Base-by-base conservation (phyloP, 352 stramenopile genomes). In the Nothophytophthora sp. region DNA sequence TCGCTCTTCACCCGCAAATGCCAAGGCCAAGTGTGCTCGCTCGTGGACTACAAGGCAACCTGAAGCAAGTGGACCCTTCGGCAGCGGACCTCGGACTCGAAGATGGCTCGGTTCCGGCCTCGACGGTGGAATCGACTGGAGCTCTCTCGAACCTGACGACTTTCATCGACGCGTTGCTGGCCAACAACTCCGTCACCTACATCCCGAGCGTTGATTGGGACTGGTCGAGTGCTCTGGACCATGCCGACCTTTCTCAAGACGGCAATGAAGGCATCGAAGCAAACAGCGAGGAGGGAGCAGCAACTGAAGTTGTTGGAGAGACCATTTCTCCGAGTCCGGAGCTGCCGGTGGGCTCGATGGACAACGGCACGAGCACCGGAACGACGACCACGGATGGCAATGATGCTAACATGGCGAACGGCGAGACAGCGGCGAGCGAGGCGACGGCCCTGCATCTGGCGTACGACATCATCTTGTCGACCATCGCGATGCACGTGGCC, bases 351-450 rank as follows among this genome's bases (percentile, higher is more conserved):
- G 48, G 24, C 30, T 39, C 34, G 10, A 22, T 23, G 22, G 32
- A 29, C 28, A n/a, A 36, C 32, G 25, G 40, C 29, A 34, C 29
- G 11, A 50, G 29, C 18, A 36, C 28, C 8, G 49, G 33, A 2
- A 13, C 40, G 27, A 33, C 53, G 28, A 33, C 19, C 5, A 34
- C 35, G 11, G 20, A 54, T 22, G 34, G 41, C 9, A 34, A 27
- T 43, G 45, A 58, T 27, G 29, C 20, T 16, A 58, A 56, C 38
- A 58, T 58, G 58, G 19, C 25, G 19, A 23, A 50, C 5, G 39
- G 51, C 32, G 12, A 41, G 28, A 35, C 41, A 2, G 5, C 34
- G 20, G 20, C 27, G 32, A 50, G 20, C 25, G 46, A 12, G n/a
- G 27, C 37, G 25, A 4, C 34, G 18, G 13, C 28, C 12, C 19